Conservation (phyloP, 108 stramenopile genomes). For the Nannochloropsis gaditana region DNA sequence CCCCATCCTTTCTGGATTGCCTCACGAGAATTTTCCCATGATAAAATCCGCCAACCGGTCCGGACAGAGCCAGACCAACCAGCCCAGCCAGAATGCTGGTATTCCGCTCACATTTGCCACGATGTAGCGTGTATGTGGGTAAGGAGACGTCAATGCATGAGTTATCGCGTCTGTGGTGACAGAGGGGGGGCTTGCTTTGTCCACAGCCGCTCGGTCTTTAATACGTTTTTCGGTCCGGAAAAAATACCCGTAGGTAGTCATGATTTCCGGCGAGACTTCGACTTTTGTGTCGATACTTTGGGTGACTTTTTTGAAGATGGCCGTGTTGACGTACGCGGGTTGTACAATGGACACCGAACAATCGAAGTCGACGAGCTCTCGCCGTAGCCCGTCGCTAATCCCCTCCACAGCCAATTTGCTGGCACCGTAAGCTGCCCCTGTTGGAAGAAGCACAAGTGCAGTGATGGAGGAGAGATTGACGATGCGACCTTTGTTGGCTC, state of each 20-base stretch:
- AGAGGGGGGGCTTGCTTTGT: slow-evolving; percentile 21
- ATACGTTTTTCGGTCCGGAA: not conserved
- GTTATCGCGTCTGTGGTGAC: slow-evolving; percentile 17
- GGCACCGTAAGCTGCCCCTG: slow-evolving; percentile 3
- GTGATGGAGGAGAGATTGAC: not conserved
- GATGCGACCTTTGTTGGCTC: not conserved
- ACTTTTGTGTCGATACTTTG: not conserved
- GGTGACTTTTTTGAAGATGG: slow-evolving; percentile 10
- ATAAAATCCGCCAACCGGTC: slow-evolving; percentile 12
- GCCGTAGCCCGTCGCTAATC: slow-evolving; percentile 13
- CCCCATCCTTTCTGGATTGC: not conserved
- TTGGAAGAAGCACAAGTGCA: not conserved
- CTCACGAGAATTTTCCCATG: not conserved
- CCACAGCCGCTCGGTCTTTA: not conserved
- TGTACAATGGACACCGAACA: slow-evolving; percentile 20
- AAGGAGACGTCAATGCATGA: slow-evolving; percentile 14
- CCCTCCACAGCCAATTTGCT: slow-evolving; percentile 22
- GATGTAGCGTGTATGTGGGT: not conserved
- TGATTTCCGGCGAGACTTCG: not conserved
- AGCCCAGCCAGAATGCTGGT: not conserved
- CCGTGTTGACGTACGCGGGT: slow-evolving; percentile 17
- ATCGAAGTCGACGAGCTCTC: not conserved
- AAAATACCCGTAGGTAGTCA: not conserved
- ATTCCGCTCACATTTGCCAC: slow-evolving; percentile 23
- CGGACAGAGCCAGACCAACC: not conserved